A percentile compares a stretch with the other conserved stretches of the same genome.
phyloP scores from a whole-genome alignment of 176 grass and related monocot species.

The Oryza nivara region DNA sequence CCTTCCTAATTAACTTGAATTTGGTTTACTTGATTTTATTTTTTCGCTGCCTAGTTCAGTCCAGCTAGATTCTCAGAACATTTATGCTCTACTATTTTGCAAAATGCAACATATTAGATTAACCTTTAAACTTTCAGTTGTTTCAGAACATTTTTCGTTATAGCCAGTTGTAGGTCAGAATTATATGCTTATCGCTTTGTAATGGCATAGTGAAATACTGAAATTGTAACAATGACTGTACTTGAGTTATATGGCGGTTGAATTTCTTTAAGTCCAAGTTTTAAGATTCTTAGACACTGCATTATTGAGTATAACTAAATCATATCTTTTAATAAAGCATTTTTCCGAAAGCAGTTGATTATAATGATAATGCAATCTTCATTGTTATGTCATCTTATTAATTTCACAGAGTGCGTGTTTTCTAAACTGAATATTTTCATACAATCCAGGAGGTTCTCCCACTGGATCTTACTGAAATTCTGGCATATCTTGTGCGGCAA shows the following conservation, averaged over 20 bases:
- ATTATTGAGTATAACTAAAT: background rate
- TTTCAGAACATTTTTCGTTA: background rate
- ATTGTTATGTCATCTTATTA: slow-evolving; percentile 7
- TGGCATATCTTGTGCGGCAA: slow-evolving; percentile 74
- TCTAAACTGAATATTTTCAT: slow-evolving; percentile 34
- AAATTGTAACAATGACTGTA: slow-evolving; percentile 13
- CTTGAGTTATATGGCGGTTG: background rate
- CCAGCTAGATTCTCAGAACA: background rate
- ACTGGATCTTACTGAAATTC: slow-evolving; percentile 76
- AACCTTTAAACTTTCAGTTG: background rate
- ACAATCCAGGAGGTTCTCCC: slow-evolving; percentile 58
- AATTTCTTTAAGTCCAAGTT: background rate
- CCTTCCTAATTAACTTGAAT: background rate
- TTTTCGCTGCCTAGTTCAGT: background rate
- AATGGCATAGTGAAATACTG: background rate
- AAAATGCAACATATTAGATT: slow-evolving; percentile 17
- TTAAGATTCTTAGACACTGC: slow-evolving; percentile 3
- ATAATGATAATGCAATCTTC: background rate
- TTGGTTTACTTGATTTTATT: background rate
- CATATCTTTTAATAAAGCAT: slow-evolving; percentile 5
- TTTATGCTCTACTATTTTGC: slow-evolving; percentile 2
- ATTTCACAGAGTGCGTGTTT: slow-evolving; percentile 11
- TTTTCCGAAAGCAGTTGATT: slow-evolving; percentile 2
- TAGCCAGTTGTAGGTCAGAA: background rate
- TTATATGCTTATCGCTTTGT: slow-evolving; percentile 16